phyloP scores from a whole-genome alignment of 768 basidiomycete species.

The Rhodotorula graminis region DNA sequence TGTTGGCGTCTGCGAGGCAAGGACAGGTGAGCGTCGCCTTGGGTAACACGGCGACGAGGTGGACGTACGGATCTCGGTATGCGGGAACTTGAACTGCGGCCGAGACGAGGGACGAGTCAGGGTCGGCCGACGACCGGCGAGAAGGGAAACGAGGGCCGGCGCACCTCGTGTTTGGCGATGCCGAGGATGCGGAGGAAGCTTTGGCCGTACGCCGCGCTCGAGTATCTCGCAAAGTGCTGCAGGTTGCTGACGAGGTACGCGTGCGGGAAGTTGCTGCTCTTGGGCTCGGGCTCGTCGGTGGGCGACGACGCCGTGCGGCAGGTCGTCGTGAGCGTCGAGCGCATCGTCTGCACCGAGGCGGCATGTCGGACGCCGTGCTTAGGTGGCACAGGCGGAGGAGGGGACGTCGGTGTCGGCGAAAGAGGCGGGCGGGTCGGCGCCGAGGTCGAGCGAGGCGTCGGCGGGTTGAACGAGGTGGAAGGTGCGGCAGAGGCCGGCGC shows the following conservation, averaged over 20 bases:
- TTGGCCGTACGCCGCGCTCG: constrained; percentile 38
- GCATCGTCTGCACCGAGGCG: constrained; percentile 8
- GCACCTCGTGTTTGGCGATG: constrained; percentile 43
- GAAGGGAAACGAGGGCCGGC: background rate
- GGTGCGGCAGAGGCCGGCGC: too few species aligned
- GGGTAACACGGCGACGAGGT: too few species aligned
- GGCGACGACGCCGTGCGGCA: constrained; percentile 3
- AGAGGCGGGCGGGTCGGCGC: background rate
- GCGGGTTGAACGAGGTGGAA: background rate
- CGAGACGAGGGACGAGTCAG: background rate
- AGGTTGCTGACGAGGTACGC: constrained; percentile 42
- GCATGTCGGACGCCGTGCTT: background rate
- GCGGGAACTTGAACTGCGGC: constrained; percentile 45
- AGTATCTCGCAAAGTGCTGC: constrained; percentile 46
- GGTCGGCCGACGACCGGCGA: background rate
- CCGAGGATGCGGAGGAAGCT: constrained; percentile 44
- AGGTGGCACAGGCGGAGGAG: background rate
- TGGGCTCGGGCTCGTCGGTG: constrained; percentile 19
- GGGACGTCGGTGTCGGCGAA: background rate
- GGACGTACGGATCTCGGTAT: constrained; percentile 43
- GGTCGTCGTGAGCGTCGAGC: constrained; percentile 9
- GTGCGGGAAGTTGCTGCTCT: constrained; percentile 18
- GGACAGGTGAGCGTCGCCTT: too few species aligned
- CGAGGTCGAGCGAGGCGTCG: background rate
- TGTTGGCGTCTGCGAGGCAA: constrained; percentile 33